phyloP scores from a whole-genome alignment of 2,329 filamentous ascomycete genomes.

The Polytolypa hystricis region DNA sequence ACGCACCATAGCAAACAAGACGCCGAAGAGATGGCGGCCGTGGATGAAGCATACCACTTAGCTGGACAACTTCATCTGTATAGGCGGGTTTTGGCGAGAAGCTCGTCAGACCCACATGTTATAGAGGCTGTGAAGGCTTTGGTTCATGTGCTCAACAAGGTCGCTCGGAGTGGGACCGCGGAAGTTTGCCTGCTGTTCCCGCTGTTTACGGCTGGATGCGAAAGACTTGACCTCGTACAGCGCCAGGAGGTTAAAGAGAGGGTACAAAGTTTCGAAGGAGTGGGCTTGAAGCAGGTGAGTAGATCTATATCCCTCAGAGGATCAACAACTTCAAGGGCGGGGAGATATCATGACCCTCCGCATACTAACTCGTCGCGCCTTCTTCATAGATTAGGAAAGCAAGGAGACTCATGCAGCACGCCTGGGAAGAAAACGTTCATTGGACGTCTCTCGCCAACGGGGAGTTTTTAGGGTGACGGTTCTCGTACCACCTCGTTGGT shows the following conservation, averaged over 20 bases:
- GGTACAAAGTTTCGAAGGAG: constrained; percentile 56
- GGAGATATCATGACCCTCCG: not conserved
- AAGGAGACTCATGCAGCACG: constrained; percentile 30
- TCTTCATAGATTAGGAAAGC: constrained; percentile 27
- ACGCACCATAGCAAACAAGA: constrained; percentile 31
- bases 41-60: constrained; percentile 70
- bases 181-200: constrained; percentile 69
- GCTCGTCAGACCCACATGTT: constrained; percentile 48
- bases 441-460: constrained; percentile 30
- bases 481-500: too few species aligned
- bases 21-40: constrained; percentile 46
- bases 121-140: constrained; percentile 54
- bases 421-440: constrained; percentile 26
- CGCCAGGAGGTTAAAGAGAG: constrained; percentile 53
- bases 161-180: constrained; percentile 56
- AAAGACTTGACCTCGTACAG: constrained; percentile 48
- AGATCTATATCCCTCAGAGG: constrained; percentile 15
- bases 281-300: constrained; percentile 64
- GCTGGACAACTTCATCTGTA: constrained; percentile 66
- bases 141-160: constrained; percentile 48
- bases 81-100: constrained; percentile 57
- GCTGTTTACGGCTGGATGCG: constrained; percentile 73
- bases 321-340: not conserved
- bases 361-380: not conserved
- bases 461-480: constrained; percentile 30